Conservation (phyloP, 1,139 yeast genomes). For the Taiozyma sp. region DNA sequence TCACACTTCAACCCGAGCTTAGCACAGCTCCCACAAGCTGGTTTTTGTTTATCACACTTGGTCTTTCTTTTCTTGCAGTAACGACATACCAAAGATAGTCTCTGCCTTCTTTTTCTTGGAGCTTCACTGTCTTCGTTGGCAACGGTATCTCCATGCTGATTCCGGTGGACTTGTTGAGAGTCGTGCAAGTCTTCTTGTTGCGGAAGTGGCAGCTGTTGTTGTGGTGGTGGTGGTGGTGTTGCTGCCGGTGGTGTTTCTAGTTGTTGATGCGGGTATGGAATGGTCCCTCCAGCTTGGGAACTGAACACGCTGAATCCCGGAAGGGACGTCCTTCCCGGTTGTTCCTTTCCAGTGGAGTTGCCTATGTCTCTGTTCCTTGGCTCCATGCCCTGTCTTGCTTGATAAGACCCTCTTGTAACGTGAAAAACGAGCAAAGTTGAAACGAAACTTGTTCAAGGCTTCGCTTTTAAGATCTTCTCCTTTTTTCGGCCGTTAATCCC, state of each 20-base stretch:
- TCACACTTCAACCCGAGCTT: constrained; percentile 20
- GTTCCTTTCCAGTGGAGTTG: background rate
- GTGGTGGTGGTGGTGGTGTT: background rate
- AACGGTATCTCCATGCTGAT: background rate
- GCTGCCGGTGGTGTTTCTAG: background rate
- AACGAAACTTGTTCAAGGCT: background rate
- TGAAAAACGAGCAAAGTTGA: too few relatives aligned
- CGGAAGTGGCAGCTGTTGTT: background rate
- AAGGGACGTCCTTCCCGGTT: background rate
- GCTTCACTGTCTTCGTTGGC: background rate
- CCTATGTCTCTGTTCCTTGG: background rate
- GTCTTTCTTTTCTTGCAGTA: constrained; percentile 17
- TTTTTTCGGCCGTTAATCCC: background rate
- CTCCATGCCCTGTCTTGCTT: background rate
- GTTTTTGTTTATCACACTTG: constrained; percentile 23
- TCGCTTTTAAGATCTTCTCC: background rate
- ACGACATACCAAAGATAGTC: constrained; percentile 15
- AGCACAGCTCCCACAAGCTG: constrained; percentile 27
- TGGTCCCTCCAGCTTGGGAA: background rate
- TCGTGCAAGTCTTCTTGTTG: background rate
- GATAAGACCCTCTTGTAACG: background rate
- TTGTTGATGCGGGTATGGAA: background rate
- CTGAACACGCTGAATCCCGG: background rate
- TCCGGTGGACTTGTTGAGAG: background rate
- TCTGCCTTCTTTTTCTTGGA: constrained; percentile 9